Base-by-base conservation (phyloP, 176 grass and related monocot genomes). In the Carex pumila region DNA sequence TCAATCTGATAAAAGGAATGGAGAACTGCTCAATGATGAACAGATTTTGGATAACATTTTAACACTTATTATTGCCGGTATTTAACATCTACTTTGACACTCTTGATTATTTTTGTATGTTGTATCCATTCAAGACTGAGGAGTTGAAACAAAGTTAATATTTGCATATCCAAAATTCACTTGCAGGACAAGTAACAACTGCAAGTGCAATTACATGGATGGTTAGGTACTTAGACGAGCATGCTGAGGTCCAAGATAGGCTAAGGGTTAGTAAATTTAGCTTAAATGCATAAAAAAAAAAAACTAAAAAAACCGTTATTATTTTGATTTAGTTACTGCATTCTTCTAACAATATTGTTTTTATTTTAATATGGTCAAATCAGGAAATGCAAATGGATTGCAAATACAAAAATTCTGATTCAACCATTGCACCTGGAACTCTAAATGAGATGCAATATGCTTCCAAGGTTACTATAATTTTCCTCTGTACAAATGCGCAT, bases 61-160 rank as follows among this genome's bases (percentile, higher is more conserved):
- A 66, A 94, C 95, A 60, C 90, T 98, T 52, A 93, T 98, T 71
- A 98, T 98, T 80, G 92, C 95, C 13, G 92, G 94, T 97, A 73
- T 79, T 7, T 19, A 43, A 37, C 19, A 25, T 72, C 11, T 59
- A 17, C 39, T 56, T 14, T 52, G 60, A 12, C 11, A 45, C 8
- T 14, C 45, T 32, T 32, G 17, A 71, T 43, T 71, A 18, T 39
- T 71, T 71, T 71, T 2, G 2, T 17, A 49, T 59, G 54, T 82
- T 82, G 1, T 32, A 65, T 76, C 9, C 61, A 60, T 9, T 36
- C 30, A 75, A 25, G 10, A 29, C 21, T 1, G 29, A 75, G 47
- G 71, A 75, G 47, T 29, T 29, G 19, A 29, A 29, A 29, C 3
- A 30, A 53, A 13, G 47, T 53, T 53, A 19, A 75, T 34, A 77